Base-by-base conservation (phyloP, 106 monocot genomes). In the Xerophyta viscosa region DNA sequence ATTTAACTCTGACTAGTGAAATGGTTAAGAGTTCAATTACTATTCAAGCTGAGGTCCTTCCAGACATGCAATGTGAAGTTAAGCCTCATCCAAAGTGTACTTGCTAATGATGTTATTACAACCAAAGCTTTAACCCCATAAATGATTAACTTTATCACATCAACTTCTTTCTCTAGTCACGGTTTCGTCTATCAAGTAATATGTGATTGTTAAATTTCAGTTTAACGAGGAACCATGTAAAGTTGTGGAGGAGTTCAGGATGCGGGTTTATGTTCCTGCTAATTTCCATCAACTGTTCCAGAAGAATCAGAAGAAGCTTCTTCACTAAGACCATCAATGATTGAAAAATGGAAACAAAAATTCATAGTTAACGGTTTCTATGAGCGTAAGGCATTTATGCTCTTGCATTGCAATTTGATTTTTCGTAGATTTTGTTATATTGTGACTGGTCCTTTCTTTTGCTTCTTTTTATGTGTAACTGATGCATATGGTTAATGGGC, bases 31-130 rank as follows among this genome's bases (percentile, higher is more conserved):
- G 5, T n/a, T 63, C 43, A 92, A 88, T 94, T 48, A 94, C 78
- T 31, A 94, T 94, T 87, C 93, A 94, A 88, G 93, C 93, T 49
- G 93, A 88, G 49, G 66, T 71, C 52, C 93, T 88, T 39, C 69
- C 46, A 6, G 88, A 84, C 37, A 69, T 84, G 71, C 88, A 84
- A 41, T 88, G 84, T 55, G 88, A 84, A 31, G 93, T 88, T 44
- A 94, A 81, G 61, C 54, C 88, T 94, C 8, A 52, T 94, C 15
- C 93, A 88, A 60, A 77, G 77, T 68, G 80, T 77, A 48, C 60
- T 75, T 19, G 59, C 67, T 8, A 68, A 74, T 17, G 3, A 58
- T 33, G 93, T 83, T 63, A 60, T 53, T 6, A 78, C 70, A 8
- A 8, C 58, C 11, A 83, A 84, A 66, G 88, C 83, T 39, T 66